These are phyloP conservation scores for Mrakia frigida DNA, from an alignment of 768 basidiomycete genomes.

Conservation along the genomic window DNA sequence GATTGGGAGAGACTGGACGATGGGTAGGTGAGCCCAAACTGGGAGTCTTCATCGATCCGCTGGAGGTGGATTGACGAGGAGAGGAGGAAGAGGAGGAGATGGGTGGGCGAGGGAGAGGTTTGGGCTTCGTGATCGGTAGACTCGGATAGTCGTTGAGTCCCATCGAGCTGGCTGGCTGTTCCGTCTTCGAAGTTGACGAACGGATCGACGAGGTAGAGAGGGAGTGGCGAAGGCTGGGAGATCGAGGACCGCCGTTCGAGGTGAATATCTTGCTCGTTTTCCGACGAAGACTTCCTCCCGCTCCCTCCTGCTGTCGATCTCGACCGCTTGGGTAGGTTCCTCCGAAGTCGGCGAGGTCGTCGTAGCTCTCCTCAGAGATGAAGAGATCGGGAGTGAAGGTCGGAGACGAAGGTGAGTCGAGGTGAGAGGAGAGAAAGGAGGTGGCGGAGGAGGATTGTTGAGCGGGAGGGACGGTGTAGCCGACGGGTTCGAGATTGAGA, in stretches of 20 bases:
- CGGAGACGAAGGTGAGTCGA: not conserved
- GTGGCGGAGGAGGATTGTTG: not conserved
- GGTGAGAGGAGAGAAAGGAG: not conserved
- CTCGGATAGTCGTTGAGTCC: not conserved
- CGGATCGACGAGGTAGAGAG: not conserved
- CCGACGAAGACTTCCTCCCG: not conserved
- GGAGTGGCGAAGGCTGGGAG: not conserved
- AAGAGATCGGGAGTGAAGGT: not conserved
- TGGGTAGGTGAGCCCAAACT: conserved; percentile 3
- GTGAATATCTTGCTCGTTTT: not conserved
- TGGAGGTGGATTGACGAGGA: not conserved
- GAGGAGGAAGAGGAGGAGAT: conserved; percentile 7
- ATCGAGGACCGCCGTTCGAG: not conserved
- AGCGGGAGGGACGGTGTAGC: not conserved
- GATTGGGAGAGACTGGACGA: conserved; percentile 38
- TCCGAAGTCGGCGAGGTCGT: conserved; percentile 22
- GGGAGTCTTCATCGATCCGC: conserved; percentile 26
- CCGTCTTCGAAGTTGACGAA: not conserved
- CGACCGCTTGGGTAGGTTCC: not conserved
- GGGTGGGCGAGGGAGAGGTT: not conserved
- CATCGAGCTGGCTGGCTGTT: not conserved
- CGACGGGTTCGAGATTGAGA: not conserved
- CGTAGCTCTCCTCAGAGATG: conserved; percentile 10
- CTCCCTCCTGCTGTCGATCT: not conserved
- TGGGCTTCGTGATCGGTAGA: not conserved